Conservation (phyloP, 352 stramenopile species). For the Globisporangium echinulatum region DNA sequence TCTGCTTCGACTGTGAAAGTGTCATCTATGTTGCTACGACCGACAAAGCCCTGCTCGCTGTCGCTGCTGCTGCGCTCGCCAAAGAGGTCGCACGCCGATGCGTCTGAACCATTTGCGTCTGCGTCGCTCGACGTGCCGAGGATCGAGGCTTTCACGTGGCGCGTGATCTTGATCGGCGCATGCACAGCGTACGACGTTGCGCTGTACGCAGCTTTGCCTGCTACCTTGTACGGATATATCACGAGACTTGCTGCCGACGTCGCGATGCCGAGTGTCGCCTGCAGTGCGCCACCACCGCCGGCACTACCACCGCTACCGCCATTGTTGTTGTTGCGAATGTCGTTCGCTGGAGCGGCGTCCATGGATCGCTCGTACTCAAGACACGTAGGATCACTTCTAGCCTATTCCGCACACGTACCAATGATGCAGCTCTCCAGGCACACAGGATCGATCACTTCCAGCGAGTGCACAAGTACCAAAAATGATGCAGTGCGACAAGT, state of each 20-base stretch:
- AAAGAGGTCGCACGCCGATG: slow-evolving; percentile 34
- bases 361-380: too few species aligned
- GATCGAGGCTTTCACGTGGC: slow-evolving; percentile 37
- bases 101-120: not conserved
- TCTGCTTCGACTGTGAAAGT: not conserved
- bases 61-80: slow-evolving; percentile 26
- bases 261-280: slow-evolving; percentile 49
- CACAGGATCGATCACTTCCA: too few species aligned
- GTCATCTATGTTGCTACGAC: not conserved
- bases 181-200: slow-evolving; percentile 52
- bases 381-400: too few species aligned
- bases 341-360: not conserved
- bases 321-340: not conserved
- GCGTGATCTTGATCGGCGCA: slow-evolving; percentile 49
- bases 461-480: too few species aligned
- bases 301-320: not conserved
- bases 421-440: too few species aligned
- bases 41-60: not conserved
- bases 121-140: slow-evolving; percentile 10
- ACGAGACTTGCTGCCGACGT: slow-evolving; percentile 52
- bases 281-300: slow-evolving; percentile 16
- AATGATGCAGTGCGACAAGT: too few species aligned
- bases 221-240: slow-evolving; percentile 54
- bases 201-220: slow-evolving; percentile 46
- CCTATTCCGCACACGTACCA: too few species aligned